Percentiles rank a stretch among this genome's conserved stretches.
Conservation (phyloP, 2,329 filamentous ascomycete genomes). For the Ophiostoma pallidulum region DNA sequence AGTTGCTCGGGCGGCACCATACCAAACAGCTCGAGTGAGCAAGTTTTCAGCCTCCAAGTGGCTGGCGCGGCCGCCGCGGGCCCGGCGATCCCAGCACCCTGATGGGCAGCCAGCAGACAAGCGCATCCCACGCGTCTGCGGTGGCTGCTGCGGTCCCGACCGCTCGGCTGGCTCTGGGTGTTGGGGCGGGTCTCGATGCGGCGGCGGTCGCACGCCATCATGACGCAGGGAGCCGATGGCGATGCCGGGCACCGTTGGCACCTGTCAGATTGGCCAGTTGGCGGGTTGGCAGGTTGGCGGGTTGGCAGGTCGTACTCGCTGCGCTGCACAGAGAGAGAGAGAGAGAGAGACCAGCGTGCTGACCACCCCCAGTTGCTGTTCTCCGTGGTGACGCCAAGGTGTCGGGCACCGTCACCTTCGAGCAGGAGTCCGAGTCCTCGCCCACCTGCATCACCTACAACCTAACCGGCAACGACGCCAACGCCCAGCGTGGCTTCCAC, state of each 20-base stretch:
- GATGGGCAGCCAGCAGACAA: too few species aligned
- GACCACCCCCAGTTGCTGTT: conserved; percentile 64
- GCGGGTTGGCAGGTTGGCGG: too few species aligned
- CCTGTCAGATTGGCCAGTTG: too few species aligned
- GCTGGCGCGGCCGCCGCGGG: conserved; percentile 3
- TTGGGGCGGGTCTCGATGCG: too few species aligned
- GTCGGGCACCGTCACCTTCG: conserved; percentile 87
- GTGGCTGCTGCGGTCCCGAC: too few species aligned
- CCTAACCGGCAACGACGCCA: conserved; percentile 84
- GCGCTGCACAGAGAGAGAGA: not conserved
- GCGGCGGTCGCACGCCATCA: too few species aligned
- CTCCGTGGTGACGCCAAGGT: conserved; percentile 97
- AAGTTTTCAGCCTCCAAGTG: conserved; percentile 10
- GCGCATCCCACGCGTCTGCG: too few species aligned
- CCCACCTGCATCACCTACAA: conserved; percentile 87
- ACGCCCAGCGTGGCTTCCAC: conserved; percentile 96
- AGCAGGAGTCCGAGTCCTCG: conserved; percentile 74
- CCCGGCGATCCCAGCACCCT: conserved; percentile 29
- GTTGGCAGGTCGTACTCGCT: conserved; percentile 15
- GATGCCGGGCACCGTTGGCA: too few species aligned
- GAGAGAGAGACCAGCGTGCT: not conserved
- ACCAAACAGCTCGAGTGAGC: conserved; percentile 10
- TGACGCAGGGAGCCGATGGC: too few species aligned
- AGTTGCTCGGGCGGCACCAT: not conserved
- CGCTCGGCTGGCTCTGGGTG: too few species aligned